Conservation (phyloP, 495 filamentous ascomycete species). For the Xylaria acuta region DNA sequence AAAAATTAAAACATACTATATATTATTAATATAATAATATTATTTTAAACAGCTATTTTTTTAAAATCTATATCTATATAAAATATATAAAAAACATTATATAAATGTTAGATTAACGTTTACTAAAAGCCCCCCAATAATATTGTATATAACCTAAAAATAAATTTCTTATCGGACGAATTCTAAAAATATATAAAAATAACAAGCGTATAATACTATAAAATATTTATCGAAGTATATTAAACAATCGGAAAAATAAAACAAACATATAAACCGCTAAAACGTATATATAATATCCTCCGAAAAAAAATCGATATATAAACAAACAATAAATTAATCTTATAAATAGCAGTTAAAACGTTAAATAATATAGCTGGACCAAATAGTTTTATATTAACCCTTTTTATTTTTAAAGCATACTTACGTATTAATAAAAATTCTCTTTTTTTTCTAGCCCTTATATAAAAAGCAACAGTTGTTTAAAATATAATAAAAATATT, state of each 20-base stretch:
- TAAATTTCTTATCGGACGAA: not conserved
- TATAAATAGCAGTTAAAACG: no score
- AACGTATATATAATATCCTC: no score
- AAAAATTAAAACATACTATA: not conserved
- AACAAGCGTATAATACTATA: not conserved
- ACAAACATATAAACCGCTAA: no score
- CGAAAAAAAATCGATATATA: no score
- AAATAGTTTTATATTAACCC: no score
- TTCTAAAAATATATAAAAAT: not conserved
- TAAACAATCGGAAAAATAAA: not conserved
- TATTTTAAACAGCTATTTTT: not conserved
- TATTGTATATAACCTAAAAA: not conserved
- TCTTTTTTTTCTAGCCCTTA: not conserved
- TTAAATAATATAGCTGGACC: no score
- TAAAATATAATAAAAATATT: not conserved
- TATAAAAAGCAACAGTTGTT: not conserved
- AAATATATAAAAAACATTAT: slow-evolving; percentile 4
- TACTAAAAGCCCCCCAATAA: not conserved
- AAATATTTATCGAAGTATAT: not conserved
- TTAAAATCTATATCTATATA: slow-evolving; percentile 8
- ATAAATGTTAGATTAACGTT: slow-evolving; percentile 10
- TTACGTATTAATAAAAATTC: not conserved
- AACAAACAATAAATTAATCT: no score
- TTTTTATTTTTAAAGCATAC: not conserved
- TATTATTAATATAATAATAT: not conserved